Conservation (phyloP, 305 asterid species). For the Fraxinus latifolia region DNA sequence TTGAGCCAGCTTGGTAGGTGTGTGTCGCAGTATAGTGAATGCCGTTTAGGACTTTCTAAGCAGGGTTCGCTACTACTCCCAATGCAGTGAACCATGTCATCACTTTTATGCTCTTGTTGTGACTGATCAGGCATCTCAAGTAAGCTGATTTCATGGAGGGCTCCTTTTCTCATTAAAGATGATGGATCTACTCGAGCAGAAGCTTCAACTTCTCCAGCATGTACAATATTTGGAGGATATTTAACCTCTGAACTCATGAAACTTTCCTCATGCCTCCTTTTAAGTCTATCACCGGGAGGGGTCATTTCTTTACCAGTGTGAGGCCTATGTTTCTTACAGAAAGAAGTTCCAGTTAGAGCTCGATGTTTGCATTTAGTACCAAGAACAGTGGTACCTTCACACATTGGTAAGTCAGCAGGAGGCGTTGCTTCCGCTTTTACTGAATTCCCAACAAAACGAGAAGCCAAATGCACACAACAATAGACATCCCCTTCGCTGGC, state of each 20-base stretch:
- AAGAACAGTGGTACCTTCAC: constrained; percentile 97
- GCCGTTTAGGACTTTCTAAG: constrained; percentile 67
- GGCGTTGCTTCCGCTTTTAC: constrained; percentile 51
- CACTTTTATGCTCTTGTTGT: constrained; percentile 32
- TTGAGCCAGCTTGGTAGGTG: constrained; percentile 97
- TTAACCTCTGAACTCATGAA: constrained; percentile 29
- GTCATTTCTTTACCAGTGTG: constrained; percentile 42
- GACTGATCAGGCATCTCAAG: constrained; percentile 39
- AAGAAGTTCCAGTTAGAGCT: constrained; percentile 71
- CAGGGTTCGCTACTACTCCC: constrained; percentile 64
- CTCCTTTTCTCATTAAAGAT: constrained; percentile 39
- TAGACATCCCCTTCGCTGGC: constrained; percentile 90
- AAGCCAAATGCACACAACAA: constrained; percentile 92
- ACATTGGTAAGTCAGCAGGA: constrained; percentile 67
- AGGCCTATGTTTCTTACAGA: constrained; percentile 95
- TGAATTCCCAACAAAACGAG: constrained; percentile 57
- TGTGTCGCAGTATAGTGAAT: constrained; percentile 81
- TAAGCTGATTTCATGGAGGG: constrained; percentile 34
- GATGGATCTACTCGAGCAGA: constrained; percentile 43
- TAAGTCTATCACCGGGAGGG: constrained; percentile 49
- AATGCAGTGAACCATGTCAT: constrained; percentile 57
- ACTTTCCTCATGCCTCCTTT: constrained; percentile 60
- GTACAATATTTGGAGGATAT: constrained; percentile 38
- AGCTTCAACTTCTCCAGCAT: constrained; percentile 38
- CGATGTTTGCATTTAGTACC: constrained; percentile 97